Base-by-base conservation (phyloP, 129 eudicot genomes). In the Lonicera japonica region DNA sequence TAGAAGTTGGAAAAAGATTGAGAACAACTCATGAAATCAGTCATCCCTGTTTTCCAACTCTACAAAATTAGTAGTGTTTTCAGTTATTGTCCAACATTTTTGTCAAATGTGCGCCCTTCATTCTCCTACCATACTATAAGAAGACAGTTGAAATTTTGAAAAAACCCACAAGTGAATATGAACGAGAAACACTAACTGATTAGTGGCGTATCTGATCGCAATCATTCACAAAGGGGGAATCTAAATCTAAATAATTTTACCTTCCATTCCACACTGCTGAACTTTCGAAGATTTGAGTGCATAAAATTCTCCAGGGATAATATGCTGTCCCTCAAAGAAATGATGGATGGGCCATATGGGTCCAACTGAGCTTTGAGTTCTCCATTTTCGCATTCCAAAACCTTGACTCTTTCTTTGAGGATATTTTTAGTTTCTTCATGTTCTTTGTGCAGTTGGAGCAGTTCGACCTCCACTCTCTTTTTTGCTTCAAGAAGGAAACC, bases 331-430 rank as follows among this genome's bases (percentile, higher is more conserved):
- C 66, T 72, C 74, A 92, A 79, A 50, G 89, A 82, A 38, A 41
- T 59, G 19, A 92, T 73, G 39, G 79, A 89, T 0, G 86, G 82
- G 43, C 68, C 70, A 46, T 74, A 83, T 24, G 76, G 80, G 74
- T 80, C 78, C 75, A 85, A 68, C 70, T 71, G 79, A 36, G 76
- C 72, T 71, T 80, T 75, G 8, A 92, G 79, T 43, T 66, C 83
- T 70, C 65, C 72, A 59, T 92, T 92, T 68, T 88, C 84, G 59
- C 71, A 29, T 65, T 85, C 99, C 81, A 80, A 66, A 57, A 20
- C 73, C 57, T 54, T 50, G 17, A 71, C 77, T 51, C 73, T 52
- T 53, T 65, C 77, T 60, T 73, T 77, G 48, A 29, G 59, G n/a
- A n/a, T n/a, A 41, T 20, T 25, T 54, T 59, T 58, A 1, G 61